Evolutionary conservation across 2,329 filamentous ascomycete species (phyloP), one percentile per base, ranked within the genome.

Genomic region (Neophaeococcomyces aloes): DNA sequence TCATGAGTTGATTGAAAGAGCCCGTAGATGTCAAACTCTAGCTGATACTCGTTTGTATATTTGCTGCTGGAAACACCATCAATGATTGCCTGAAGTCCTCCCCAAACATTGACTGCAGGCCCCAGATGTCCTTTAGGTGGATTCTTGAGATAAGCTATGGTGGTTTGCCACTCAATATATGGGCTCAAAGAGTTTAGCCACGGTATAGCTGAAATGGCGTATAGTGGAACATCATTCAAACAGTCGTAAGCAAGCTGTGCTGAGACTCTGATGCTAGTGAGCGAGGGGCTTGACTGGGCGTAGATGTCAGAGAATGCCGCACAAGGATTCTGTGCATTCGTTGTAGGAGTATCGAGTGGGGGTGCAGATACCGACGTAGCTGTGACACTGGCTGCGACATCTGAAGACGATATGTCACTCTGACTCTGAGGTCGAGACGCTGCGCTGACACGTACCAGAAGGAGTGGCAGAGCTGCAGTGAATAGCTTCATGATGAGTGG

Each of bases 1-100:
- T 85, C 80, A 51, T 83, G 77, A 3, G 75, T 72, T 1, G 65
- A 65, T 18, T 67, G 66, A 29, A 78, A 65, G 6, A 75, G 59
- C 29, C 66, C 59, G 45, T 73, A 71, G 2, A 84, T 63, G 21
- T 74, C 72, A 6, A 62, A 48, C 52, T 76, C 70, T 50, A 77
- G 75, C 6, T 71, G 67, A 54, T 71, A 75, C 52, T 79, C 74
- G 56, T 66, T 72, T 3, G 60, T 56, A 52, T 71, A 78, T 2
- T 58, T 57, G 14, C 65, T 64, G 3, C 56, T 57, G 18, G 56
- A 48, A 4, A 67, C 64, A 8, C 67, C 71, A 3, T 57, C 47
- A 23, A 62, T 60, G 32, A 78, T 70, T 6, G 59, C 56, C 38
- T 69, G 63, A 3, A 77, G 58, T 1, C 61, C 63, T 5, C 53